Evolutionary conservation across 495 filamentous ascomycete species (phyloP), one percentile per base, ranked within the genome.

Genomic region (Penicillium dipodomyicola): DNA sequence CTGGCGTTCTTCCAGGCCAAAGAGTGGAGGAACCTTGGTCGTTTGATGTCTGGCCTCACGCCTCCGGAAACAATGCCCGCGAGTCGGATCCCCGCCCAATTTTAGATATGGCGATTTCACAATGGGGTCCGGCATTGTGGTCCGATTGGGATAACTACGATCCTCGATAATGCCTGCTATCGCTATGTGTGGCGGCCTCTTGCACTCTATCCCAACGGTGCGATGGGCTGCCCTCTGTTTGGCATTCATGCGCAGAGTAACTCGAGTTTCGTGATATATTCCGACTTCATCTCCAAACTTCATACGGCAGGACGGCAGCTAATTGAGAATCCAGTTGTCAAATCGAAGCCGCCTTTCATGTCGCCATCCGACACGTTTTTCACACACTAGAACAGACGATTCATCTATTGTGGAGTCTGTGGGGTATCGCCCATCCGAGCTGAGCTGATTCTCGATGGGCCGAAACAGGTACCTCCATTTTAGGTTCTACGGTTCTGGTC

Each of bases 51-150:
- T 50, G n/a, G 41, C 17, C 8, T 39, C 32, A 5, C 30, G 37
- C 46, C 14, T 40, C 29, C 65, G 65, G 65, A 52, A 49, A 37
- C 29, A 7, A 63, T 41, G 65, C 54, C 65, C 65, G 41, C 65
- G 49, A 67, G 63, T 67, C 17, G 61, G 10, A 57, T 52, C 32
- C 6, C 20, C 40, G 12, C 32, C 56, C 29, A 43, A 17, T 15
- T 29, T 8, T 29, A 17, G 7, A 33, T 4, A 59, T 54, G 57
- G 56, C 52, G 37, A 63, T 4, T 23, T 22, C 10, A 3, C 25
- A 8, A 10, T 19, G 10, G n/a, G 3, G 14, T 11, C n/a, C 52
- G 52, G 52, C 14, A 54, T 54, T 46, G 12, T 29, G 32, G 32
- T 54, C 52, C 52, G 52, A 45, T 12, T 46, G 43, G 43, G 1